phyloP scores from a whole-genome alignment of 148 eudicot species.

The Rhododendron vialii region DNA sequence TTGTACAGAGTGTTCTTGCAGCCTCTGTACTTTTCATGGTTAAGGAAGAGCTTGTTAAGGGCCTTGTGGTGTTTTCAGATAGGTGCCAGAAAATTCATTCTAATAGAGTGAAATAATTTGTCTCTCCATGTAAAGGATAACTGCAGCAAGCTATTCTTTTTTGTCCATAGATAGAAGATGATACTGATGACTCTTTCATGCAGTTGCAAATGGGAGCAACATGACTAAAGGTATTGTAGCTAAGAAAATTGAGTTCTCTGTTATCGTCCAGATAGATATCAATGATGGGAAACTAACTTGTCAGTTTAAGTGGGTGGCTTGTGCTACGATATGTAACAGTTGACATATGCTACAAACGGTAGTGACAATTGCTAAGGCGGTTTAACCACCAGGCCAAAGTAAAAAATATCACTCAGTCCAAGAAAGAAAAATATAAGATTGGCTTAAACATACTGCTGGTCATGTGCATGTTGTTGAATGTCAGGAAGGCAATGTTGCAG shows the following conservation, averaged over 20 bases:
- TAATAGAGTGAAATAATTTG: constrained; percentile 31
- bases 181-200: neutral
- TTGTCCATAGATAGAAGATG: neutral
- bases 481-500: too few relatives aligned
- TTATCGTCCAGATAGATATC: neutral
- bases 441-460: too few relatives aligned
- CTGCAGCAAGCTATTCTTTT: neutral
- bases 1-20: constrained; percentile 92
- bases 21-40: constrained; percentile 91
- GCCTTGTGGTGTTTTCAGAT: constrained; percentile 30
- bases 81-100: constrained; percentile 34
- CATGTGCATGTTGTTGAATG: too few relatives aligned
- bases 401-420: too few relatives aligned
- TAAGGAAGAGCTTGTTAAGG: constrained; percentile 89
- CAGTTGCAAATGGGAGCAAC: too few relatives aligned
- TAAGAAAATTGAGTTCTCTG: neutral
- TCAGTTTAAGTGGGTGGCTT: too few relatives aligned
- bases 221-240: neutral
- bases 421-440: too few relatives aligned
- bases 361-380: too few relatives aligned
- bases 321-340: too few relatives aligned
- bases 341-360: too few relatives aligned
- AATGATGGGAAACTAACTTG: too few relatives aligned
- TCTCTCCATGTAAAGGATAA: neutral
- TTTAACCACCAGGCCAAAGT: too few relatives aligned